Conservation (phyloP, 2,329 filamentous ascomycete species). For the Hypomyces perniciosus region DNA sequence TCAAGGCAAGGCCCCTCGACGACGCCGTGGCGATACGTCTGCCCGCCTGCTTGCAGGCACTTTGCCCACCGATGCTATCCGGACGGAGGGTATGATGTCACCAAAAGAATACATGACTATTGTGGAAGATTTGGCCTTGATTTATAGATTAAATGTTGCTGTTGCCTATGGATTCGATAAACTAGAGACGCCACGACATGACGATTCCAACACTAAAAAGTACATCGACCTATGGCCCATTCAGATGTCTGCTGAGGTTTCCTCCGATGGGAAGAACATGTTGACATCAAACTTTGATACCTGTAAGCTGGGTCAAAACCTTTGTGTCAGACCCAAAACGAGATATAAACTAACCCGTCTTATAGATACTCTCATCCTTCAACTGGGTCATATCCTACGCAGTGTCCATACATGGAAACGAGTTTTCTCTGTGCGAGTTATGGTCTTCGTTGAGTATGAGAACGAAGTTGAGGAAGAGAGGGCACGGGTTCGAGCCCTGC, state of each 20-base stretch:
- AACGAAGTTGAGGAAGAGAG: slow-evolving; percentile 75
- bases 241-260: slow-evolving; percentile 83
- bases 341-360: not conserved
- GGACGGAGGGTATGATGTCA: slow-evolving; percentile 61
- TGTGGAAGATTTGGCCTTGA: slow-evolving; percentile 72
- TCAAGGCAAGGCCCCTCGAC: slow-evolving; percentile 26
- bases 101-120: slow-evolving; percentile 74
- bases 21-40: slow-evolving; percentile 48
- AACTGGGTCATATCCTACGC: slow-evolving; percentile 76
- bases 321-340: not conserved
- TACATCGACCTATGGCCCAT: slow-evolving; percentile 90
- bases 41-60: slow-evolving; percentile 50
- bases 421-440: slow-evolving; percentile 65
- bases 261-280: slow-evolving; percentile 59
- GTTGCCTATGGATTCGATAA: slow-evolving; percentile 75
- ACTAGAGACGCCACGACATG: slow-evolving; percentile 62
- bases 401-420: slow-evolving; percentile 77
- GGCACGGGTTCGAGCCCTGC: slow-evolving; percentile 62
- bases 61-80: slow-evolving; percentile 64
- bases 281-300: slow-evolving; percentile 89
- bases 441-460: slow-evolving; percentile 87
- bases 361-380: slow-evolving; percentile 67
- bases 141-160: slow-evolving; percentile 76
- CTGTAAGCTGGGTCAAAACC: slow-evolving; percentile 45
- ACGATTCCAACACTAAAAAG: slow-evolving; percentile 58